phyloP scores from a whole-genome alignment of 73 alveolate genomes.

The Paramecium sexaurelia region DNA sequence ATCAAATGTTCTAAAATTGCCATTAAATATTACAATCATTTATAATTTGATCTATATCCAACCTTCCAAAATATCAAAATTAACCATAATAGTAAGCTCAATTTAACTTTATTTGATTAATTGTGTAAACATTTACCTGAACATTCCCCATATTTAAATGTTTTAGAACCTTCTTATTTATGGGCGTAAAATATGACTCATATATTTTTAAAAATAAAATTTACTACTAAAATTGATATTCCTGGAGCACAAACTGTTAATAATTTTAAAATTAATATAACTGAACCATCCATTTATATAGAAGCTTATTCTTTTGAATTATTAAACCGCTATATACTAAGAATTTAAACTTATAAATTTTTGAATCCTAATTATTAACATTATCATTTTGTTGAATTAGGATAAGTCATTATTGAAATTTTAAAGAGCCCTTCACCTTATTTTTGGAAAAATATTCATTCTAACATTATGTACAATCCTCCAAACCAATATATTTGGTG shows the following conservation, averaged over 20 bases:
- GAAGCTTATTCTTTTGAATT: conserved; percentile 22
- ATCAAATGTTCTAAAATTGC: background rate
- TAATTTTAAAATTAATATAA: background rate
- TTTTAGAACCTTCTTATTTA: conserved; percentile 51
- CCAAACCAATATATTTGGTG: conserved; percentile 63
- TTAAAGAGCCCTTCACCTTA: conserved; percentile 63
- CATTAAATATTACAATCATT: background rate
- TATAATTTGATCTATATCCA: background rate
- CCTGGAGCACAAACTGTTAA: conserved; percentile 23
- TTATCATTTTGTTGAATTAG: conserved; percentile 31
- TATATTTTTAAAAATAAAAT: conserved; percentile 37
- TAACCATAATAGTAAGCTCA: background rate
- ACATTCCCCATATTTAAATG: conserved; percentile 55
- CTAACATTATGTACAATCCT: conserved; percentile 58
- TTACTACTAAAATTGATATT: conserved; percentile 51
- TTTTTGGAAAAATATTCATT: conserved; percentile 63
- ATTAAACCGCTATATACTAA: background rate
- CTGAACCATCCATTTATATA: background rate
- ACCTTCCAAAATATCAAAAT: background rate
- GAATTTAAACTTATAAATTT: conserved; percentile 59
- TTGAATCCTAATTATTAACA: conserved; percentile 50
- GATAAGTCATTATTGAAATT: conserved; percentile 36
- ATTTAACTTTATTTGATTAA: background rate
- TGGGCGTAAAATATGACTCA: conserved; percentile 71
- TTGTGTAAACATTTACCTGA: conserved; percentile 24